Conservation (phyloP, 257 asterid genomes). For the Solanum medicagineum region DNA sequence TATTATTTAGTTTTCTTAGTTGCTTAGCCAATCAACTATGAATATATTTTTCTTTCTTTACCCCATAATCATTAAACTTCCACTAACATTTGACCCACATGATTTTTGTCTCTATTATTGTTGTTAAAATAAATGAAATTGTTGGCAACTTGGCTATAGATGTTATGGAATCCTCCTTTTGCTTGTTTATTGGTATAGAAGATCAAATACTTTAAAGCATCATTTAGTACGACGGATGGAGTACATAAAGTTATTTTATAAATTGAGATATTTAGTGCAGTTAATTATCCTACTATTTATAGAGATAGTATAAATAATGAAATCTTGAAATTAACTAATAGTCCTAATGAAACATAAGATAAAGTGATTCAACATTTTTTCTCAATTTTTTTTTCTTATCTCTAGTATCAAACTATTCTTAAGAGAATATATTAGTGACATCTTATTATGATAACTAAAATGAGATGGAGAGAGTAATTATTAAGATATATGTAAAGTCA, state of each 20-base stretch:
- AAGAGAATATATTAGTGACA: too few relatives aligned
- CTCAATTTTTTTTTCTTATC: too few relatives aligned
- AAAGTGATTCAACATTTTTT: too few relatives aligned
- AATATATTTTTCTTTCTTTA: background rate
- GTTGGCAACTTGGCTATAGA: background rate
- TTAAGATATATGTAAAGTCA: background rate
- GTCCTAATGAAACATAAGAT: rapidly evolving
- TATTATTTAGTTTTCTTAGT: background rate
- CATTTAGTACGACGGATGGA: too few relatives aligned
- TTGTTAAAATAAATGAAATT: background rate
- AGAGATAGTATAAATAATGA: too few relatives aligned
- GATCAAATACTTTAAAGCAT: background rate
- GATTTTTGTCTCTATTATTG: background rate
- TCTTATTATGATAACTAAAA: too few relatives aligned
- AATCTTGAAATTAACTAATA: too few relatives aligned
- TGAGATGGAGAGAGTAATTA: too few relatives aligned
- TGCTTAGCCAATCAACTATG: background rate
- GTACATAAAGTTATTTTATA: too few relatives aligned
- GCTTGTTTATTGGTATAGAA: background rate
- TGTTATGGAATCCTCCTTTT: background rate
- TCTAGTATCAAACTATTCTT: background rate
- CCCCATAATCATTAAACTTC: background rate
- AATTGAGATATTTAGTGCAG: too few relatives aligned
- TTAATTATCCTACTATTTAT: too few relatives aligned
- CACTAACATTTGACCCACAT: background rate